These are phyloP conservation scores for Termitomyces titanicus DNA, from an alignment of 768 basidiomycete species.

Conservation along the genomic window DNA sequence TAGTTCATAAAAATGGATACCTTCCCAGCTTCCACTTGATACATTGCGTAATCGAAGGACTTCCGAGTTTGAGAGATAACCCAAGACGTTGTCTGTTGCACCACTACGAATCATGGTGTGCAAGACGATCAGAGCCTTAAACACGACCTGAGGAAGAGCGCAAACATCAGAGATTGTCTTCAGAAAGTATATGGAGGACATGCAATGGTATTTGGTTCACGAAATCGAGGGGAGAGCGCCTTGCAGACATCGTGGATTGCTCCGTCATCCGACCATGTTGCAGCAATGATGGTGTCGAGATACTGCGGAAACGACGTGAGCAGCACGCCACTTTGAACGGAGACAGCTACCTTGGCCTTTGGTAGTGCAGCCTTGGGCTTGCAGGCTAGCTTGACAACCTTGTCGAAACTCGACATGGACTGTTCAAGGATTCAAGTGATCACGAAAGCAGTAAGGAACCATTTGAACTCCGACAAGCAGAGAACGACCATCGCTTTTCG, in stretches of 20 bases:
- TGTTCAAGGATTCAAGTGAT: constrained; percentile 11
- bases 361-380: constrained; percentile 96
- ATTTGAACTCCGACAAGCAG: constrained; percentile 16
- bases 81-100: constrained; percentile 89
- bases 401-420: constrained; percentile 77
- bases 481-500: not conserved
- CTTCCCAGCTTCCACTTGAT: constrained; percentile 83
- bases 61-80: constrained; percentile 78
- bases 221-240: constrained; percentile 77
- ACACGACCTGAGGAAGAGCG: constrained; percentile 69
- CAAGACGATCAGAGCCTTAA: constrained; percentile 93
- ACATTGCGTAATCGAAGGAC: constrained; percentile 82
- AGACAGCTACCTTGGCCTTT: constrained; percentile 76
- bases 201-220: constrained; percentile 91
- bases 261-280: constrained; percentile 96
- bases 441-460: constrained; percentile 13
- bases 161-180: constrained; percentile 1
- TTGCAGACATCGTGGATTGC: constrained; percentile 91
- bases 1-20: constrained; percentile 37
- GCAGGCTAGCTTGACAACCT: constrained; percentile 94
- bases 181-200: constrained; percentile 23
- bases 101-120: constrained; percentile 98
- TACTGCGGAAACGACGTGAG: constrained; percentile 51
- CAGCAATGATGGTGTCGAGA: constrained; percentile 92
- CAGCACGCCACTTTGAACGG: constrained; percentile 1